Conservation (phyloP, 257 asterid genomes). For the Solanum arcanum region DNA sequence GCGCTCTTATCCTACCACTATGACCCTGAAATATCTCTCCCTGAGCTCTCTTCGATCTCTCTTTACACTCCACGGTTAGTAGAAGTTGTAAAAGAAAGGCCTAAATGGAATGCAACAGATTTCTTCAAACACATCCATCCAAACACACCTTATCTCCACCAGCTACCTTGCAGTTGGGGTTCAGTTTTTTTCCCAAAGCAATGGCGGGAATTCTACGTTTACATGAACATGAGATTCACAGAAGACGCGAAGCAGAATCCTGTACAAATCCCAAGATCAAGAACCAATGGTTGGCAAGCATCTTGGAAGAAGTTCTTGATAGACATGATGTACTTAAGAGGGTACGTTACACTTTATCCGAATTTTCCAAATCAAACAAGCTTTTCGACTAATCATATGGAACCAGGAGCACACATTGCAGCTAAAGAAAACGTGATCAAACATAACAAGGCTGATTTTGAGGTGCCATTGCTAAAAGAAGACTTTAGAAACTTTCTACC, state of each 20-base stretch:
- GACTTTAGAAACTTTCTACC: slow-evolving; percentile 60
- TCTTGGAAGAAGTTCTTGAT: slow-evolving; percentile 93
- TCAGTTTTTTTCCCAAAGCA: slow-evolving; percentile 92
- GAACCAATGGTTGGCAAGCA: slow-evolving; percentile 99
- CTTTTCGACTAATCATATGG: slow-evolving; percentile 95
- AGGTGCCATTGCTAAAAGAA: slow-evolving; percentile 67
- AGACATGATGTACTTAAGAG: slow-evolving; percentile 89
- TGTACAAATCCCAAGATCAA: slow-evolving; percentile 88
- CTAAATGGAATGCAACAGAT: slow-evolving; percentile 82
- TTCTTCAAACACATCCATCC: slow-evolving; percentile 70
- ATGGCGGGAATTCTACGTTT: slow-evolving; percentile 85
- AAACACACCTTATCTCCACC: slow-evolving; percentile 92
- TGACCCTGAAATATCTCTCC: slow-evolving; percentile 74
- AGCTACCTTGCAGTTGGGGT: slow-evolving; percentile 94
- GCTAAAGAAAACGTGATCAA: slow-evolving; percentile 73
- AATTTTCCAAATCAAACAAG: slow-evolving; percentile 86
- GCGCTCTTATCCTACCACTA: slow-evolving; percentile 72
- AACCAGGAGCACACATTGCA: slow-evolving; percentile 89
- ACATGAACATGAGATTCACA: slow-evolving; percentile 94
- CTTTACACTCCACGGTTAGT: slow-evolving; percentile 83
- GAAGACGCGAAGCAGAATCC: slow-evolving; percentile 81
- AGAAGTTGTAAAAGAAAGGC: slow-evolving; percentile 92
- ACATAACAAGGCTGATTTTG: slow-evolving; percentile 73
- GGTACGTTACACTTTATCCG: slow-evolving; percentile 77
- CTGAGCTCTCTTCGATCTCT: slow-evolving; percentile 74